These are phyloP conservation scores for Osmanthus fragrans DNA, from an alignment of 257 asterid species.

Conservation along the genomic window DNA sequence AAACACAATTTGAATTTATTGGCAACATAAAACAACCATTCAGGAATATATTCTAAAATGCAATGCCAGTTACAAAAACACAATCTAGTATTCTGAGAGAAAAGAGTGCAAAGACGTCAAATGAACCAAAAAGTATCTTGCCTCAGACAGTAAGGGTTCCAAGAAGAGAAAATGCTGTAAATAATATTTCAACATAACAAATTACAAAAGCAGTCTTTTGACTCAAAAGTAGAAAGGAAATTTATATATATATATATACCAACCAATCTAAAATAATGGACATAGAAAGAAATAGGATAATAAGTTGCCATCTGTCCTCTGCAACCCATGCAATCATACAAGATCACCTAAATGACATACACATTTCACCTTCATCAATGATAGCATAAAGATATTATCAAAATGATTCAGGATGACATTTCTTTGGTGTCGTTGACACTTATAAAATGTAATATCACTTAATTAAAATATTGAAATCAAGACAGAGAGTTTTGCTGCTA, in stretches of 20 bases:
- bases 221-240: not conserved
- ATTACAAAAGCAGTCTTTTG: not conserved
- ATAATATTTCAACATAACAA: not conserved
- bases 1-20: not conserved
- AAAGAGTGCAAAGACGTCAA: not conserved
- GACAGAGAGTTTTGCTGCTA: not conserved
- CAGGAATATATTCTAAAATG: not conserved
- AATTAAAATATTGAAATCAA: not conserved
- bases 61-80: not conserved
- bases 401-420: not conserved
- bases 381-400: not conserved
- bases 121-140: not conserved
- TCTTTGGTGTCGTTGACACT: not conserved
- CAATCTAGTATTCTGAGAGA: not conserved
- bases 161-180: not conserved
- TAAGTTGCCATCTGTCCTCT: no score
- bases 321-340: no score
- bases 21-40: not conserved
- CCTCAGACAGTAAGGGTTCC: slow-evolving; percentile 15
- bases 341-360: not conserved
- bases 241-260: no score
- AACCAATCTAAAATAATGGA: not conserved
- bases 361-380: not conserved
- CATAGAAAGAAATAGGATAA: no score
- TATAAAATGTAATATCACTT: not conserved